phyloP scores from a whole-genome alignment of 2,329 filamentous ascomycete genomes.

The Talaromyces pinophilus region DNA sequence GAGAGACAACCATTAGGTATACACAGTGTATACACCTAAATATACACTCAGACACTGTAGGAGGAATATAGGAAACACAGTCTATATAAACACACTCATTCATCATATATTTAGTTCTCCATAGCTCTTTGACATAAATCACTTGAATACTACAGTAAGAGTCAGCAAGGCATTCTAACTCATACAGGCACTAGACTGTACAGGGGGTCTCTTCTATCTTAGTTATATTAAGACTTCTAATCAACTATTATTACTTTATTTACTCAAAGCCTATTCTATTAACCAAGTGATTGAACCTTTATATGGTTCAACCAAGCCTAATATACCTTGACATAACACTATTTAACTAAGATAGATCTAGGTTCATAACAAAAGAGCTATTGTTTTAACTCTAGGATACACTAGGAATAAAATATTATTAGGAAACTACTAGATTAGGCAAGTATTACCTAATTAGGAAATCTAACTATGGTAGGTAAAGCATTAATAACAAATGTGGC shows the following conservation, averaged over 20 bases:
- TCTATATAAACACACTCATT: too few species aligned
- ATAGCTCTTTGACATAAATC: too few species aligned
- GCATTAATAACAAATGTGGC: neutral
- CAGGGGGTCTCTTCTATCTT: neutral
- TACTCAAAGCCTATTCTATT: neutral
- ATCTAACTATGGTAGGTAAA: neutral
- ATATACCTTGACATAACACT: neutral
- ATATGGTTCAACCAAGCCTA: neutral
- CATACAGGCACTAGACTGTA: too few species aligned
- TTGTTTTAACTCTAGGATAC: neutral
- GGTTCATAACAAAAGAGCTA: neutral
- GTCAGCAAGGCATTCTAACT: too few species aligned
- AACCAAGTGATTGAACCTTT: neutral
- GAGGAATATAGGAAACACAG: too few species aligned
- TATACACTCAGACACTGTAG: too few species aligned
- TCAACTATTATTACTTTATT: neutral
- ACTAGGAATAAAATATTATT: neutral
- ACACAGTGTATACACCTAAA: too few species aligned
- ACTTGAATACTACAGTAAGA: too few species aligned
- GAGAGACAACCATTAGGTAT: too few species aligned
- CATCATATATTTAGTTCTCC: too few species aligned
- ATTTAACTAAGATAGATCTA: neutral
- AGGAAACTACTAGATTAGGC: neutral
- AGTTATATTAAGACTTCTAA: neutral
- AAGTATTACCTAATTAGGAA: neutral